These are phyloP conservation scores for Delitschia confertaspora DNA, from an alignment of 495 filamentous ascomycete species.

Conservation along the genomic window DNA sequence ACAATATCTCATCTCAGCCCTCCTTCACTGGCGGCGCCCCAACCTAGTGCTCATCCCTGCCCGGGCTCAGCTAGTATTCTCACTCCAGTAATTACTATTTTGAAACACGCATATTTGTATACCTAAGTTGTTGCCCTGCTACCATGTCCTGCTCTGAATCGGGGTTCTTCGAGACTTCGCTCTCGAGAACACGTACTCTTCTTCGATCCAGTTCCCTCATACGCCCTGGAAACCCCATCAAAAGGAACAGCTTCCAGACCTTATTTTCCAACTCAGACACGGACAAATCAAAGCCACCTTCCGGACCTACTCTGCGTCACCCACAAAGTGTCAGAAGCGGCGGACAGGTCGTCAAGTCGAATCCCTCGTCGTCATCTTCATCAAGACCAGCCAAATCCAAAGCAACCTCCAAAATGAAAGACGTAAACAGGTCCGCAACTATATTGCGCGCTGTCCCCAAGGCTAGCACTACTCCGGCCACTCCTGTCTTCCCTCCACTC, in stretches of 20 bases:
- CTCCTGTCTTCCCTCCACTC: constrained; percentile 21
- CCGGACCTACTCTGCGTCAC: constrained; percentile 6
- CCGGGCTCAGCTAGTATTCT: neutral
- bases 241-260: constrained; percentile 5
- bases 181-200: constrained; percentile 14
- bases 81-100: constrained; percentile 19
- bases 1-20: constrained; percentile 7
- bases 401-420: constrained; percentile 13
- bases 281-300: constrained; percentile 1
- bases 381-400: constrained; percentile 1
- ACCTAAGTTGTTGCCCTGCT: constrained; percentile 13
- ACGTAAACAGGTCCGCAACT: constrained; percentile 17
- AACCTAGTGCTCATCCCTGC: constrained; percentile 3
- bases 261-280: constrained; percentile 10
- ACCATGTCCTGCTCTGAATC: constrained; percentile 10
- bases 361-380: constrained; percentile 4
- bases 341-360: constrained; percentile 2
- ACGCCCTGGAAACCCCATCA: neutral
- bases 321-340: too few species aligned
- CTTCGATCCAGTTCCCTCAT: neutral
- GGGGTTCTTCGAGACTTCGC: constrained; percentile 9
- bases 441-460: constrained; percentile 29
- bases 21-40: neutral
- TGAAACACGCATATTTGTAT: constrained; percentile 20
- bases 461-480: constrained; percentile 3